Evolutionary conservation across 805 yeast genomes (phyloP), one percentile per base, ranked within the genome.

Genomic region (Wickerhamiella alocasiicola): DNA sequence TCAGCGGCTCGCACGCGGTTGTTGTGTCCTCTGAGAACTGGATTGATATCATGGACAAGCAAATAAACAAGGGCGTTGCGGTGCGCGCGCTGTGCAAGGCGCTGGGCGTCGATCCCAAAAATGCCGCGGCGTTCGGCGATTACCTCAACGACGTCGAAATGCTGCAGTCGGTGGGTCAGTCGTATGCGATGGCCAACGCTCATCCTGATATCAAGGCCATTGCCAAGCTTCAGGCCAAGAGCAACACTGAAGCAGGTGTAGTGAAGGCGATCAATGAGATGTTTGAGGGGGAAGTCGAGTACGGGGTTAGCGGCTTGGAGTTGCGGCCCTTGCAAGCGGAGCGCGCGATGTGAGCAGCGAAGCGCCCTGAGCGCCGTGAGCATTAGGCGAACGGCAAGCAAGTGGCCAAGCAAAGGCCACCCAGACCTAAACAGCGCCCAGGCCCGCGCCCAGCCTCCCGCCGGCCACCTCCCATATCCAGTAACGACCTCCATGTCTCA

Each of bases 31-130:
- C 32, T 15, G 32, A 27, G 20, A 36, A 36, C 33, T 36, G 39
- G 39, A 36, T 36, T 20, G 39, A 36, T 28, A 28, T 36, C 18
- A 36, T 36, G 39, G 39, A 36, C 28, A 31, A 31, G 20, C 18
- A 20, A 13, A 32, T 36, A 27, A 36, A 36, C 28, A 36, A 36
- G 28, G 39, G 39, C 11, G 39, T 36, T 28, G 39, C 39, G 5
- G 30, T 36, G 17, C 17, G 39, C 4, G 39, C 39, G 9, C 27
- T 36, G 21, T 32, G 28, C 21, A 36, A 20, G 33, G 39, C 39
- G 12, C 27, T 36, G 5, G 39, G 27, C 4, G 25, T 36, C 15
- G 25, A 27, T 6, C 31, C 39, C 15, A 27, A 28, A 3, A 13
- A 28, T 20, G 28, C 39, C 11, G 39, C 31, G 5, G 39, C 39